These are phyloP conservation scores for Blumeria graminis DNA, from an alignment of 2,329 filamentous ascomycete species.

Conservation along the genomic window DNA sequence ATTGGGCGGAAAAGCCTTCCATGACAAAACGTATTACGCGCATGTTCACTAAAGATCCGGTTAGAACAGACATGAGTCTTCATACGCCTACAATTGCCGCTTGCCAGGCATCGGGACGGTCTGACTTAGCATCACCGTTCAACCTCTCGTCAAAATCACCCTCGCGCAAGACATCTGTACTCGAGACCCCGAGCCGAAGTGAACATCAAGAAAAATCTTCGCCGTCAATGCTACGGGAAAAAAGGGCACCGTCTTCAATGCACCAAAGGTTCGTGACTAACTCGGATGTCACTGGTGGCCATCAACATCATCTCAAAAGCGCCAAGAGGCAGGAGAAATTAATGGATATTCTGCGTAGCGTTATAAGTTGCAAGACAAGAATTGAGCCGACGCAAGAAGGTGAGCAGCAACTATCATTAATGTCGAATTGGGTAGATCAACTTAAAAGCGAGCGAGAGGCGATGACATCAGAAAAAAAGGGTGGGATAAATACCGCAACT, in stretches of 20 bases:
- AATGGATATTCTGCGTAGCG: constrained; percentile 67
- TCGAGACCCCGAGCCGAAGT: constrained; percentile 18
- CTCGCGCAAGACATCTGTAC: constrained; percentile 21
- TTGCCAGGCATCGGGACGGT: constrained; percentile 13
- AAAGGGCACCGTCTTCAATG: constrained; percentile 8
- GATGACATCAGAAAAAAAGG: constrained; percentile 51
- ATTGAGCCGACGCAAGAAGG: constrained; percentile 29
- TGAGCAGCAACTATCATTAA: constrained; percentile 69
- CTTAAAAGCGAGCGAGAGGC: constrained; percentile 69
- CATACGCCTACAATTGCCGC: constrained; percentile 6
- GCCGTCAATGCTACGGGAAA: constrained; percentile 12
- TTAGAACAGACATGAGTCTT: constrained; percentile 9
- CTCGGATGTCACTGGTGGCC: constrained; percentile 35
- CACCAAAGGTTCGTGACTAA: constrained; percentile 26
- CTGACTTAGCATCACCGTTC: constrained; percentile 8
- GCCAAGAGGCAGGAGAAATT: constrained; percentile 87
- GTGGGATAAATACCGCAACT: constrained; percentile 45
- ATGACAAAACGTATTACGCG: constrained; percentile 40
- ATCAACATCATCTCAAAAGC: constrained; percentile 74
- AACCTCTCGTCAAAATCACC: constrained; percentile 17
- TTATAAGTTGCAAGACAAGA: constrained; percentile 60
- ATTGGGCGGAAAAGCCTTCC: constrained; percentile 25
- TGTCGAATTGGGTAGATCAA: constrained; percentile 90
- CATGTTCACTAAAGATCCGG: constrained; percentile 37
- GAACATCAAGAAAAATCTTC: constrained; percentile 13